Percentiles rank a stretch among this genome's conserved stretches.
phyloP scores from a whole-genome alignment of 1,284 basidiomycete species.

The Wolfiporia cocos region DNA sequence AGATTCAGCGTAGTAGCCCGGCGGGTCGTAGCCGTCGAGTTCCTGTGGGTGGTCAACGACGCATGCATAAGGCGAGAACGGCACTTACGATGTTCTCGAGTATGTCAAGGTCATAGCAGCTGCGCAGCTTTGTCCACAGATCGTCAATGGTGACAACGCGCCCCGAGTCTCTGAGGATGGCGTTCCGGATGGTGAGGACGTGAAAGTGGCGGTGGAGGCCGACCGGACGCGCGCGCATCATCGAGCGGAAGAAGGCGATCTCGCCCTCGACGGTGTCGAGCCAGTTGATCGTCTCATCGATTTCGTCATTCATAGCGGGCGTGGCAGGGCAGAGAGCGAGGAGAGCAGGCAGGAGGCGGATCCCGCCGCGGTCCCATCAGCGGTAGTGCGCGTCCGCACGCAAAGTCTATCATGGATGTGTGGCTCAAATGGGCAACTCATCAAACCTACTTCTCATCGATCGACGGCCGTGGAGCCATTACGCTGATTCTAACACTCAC shows the following conservation, averaged over 20 bases:
- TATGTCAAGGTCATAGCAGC: conserved; percentile 72
- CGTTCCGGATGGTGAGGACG: conserved; percentile 63
- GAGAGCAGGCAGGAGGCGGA: neutral
- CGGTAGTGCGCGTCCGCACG: too few relatives aligned
- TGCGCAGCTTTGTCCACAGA: conserved; percentile 70
- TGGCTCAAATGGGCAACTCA: too few relatives aligned
- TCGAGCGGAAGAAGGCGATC: conserved; percentile 72
- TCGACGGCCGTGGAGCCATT: too few relatives aligned
- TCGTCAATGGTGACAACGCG: conserved; percentile 52
- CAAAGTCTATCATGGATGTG: too few relatives aligned
- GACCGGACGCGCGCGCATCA: conserved; percentile 72
- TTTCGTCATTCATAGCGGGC: conserved; percentile 12
- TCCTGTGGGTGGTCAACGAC: conserved; percentile 34
- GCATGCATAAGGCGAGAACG: conserved; percentile 9
- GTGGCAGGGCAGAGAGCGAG: neutral
- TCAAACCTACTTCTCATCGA: too few relatives aligned
- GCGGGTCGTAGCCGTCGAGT: conserved; percentile 53
- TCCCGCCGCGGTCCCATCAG: neutral
- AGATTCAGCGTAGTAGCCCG: conserved; percentile 39
- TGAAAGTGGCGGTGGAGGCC: conserved; percentile 79
- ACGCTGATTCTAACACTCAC: too few relatives aligned
- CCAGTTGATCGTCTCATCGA: conserved; percentile 21
- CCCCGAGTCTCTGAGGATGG: conserved; percentile 66
- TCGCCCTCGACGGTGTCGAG: conserved; percentile 73
- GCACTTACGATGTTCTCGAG: conserved; percentile 65